phyloP scores from a whole-genome alignment of 108 stramenopile species.

The Cyclotella choctawhatcheeana region DNA sequence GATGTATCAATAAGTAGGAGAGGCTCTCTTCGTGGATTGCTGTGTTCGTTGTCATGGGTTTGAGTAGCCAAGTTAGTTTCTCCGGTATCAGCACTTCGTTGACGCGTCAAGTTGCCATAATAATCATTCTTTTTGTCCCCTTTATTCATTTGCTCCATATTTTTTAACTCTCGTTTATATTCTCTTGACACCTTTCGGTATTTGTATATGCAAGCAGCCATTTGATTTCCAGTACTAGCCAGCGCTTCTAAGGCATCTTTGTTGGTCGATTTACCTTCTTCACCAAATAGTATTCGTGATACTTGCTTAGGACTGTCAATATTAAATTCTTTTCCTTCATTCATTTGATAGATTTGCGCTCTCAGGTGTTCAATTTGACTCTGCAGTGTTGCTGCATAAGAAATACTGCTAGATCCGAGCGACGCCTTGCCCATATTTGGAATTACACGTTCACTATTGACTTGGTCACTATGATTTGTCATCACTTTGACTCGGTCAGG shows the following conservation, averaged over 20 bases:
- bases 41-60: conserved; percentile 4
- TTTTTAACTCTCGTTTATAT: conserved; percentile 47
- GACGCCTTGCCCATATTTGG: conserved; percentile 27
- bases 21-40: conserved; percentile 45
- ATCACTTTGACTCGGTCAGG: conserved; percentile 28
- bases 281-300: conserved; percentile 68
- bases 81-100: conserved; percentile 1
- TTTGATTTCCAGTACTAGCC: conserved; percentile 62
- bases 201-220: conserved; percentile 48
- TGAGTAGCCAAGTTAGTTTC: background rate
- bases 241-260: conserved; percentile 78
- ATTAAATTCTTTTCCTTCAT: conserved; percentile 64
- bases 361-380: conserved; percentile 39
- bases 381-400: conserved; percentile 20
- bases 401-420: conserved; percentile 22
- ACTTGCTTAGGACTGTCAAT: conserved; percentile 80
- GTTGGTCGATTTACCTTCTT: conserved; percentile 58
- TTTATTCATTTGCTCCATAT: conserved; percentile 47
- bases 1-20: conserved; percentile 86
- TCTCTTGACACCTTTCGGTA: conserved; percentile 47
- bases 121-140: conserved; percentile 53
- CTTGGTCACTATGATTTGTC: background rate
- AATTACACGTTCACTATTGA: background rate
- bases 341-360: conserved; percentile 52
- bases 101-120: conserved; percentile 44